phyloP scores from a whole-genome alignment of 23 red algal species.

The Rhodosorus marinus region DNA sequence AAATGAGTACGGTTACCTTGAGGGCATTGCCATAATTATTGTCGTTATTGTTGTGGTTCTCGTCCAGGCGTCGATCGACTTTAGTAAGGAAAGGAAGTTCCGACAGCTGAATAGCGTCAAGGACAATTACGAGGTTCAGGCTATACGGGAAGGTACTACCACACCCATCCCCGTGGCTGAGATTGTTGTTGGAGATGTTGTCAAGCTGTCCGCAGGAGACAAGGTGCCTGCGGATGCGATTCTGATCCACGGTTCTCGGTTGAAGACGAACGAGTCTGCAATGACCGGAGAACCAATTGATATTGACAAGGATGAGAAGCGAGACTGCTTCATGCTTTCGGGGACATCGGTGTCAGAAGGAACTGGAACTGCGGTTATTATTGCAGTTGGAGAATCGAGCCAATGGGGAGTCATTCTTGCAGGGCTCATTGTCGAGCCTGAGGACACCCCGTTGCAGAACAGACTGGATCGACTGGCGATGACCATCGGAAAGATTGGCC shows the following conservation, averaged over 20 bases:
- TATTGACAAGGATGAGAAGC: slow-evolving; percentile 29
- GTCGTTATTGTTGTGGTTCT: slow-evolving; percentile 57
- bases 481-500: slow-evolving; percentile 62
- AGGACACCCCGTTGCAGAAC: slow-evolving; percentile 60
- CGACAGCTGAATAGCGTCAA: slow-evolving; percentile 72
- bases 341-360: slow-evolving; percentile 71
- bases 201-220: slow-evolving; percentile 68
- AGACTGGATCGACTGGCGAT: slow-evolving; percentile 46
- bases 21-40: slow-evolving; percentile 76
- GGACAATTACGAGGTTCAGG: slow-evolving; percentile 58
- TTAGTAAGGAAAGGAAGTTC: slow-evolving; percentile 50
- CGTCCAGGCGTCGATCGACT: slow-evolving; percentile 51
- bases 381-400: slow-evolving; percentile 53
- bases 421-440: slow-evolving; percentile 45
- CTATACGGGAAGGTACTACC: slow-evolving; percentile 21
- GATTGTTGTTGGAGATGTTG: slow-evolving; percentile 64
- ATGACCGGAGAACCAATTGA: slow-evolving; percentile 78
- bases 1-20: slow-evolving; percentile 52
- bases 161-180: slow-evolving; percentile 9
- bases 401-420: slow-evolving; percentile 77
- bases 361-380: slow-evolving; percentile 28
- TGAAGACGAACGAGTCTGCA: slow-evolving; percentile 72
- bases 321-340: slow-evolving; percentile 64
- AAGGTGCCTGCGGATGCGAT: slow-evolving; percentile 67
- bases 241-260: slow-evolving; percentile 18